Conservation (phyloP, 805 yeast species). For the Ogataea minuta region DNA sequence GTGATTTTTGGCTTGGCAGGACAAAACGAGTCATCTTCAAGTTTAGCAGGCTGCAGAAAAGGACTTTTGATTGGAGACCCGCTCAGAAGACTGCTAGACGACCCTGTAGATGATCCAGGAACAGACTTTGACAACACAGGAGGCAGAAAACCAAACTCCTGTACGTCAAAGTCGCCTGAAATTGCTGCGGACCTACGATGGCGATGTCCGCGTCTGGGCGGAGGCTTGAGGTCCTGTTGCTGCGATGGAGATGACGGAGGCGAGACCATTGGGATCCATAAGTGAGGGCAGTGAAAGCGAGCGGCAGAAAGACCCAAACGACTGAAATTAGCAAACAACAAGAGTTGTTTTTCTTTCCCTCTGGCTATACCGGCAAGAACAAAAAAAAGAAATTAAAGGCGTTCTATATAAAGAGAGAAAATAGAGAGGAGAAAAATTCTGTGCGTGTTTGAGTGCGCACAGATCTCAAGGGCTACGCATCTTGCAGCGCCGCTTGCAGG, state of each 20-base stretch:
- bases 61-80: conserved; percentile 25
- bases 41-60: neutral
- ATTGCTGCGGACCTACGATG: conserved; percentile 87
- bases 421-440: conserved; percentile 1
- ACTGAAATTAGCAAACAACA: conserved; percentile 1
- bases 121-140: conserved; percentile 20
- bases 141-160: conserved; percentile 23
- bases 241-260: conserved; percentile 13
- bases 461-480: too few species aligned
- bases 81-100: conserved; percentile 24
- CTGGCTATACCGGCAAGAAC: neutral
- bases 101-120: conserved; percentile 23
- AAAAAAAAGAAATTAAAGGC: conserved; percentile 3
- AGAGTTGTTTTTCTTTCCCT: conserved; percentile 7
- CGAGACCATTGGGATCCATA: conserved; percentile 10
- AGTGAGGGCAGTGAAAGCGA: conserved; percentile 5
- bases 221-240: conserved; percentile 28
- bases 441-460: neutral
- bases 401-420: neutral
- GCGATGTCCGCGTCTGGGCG: conserved; percentile 55
- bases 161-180: conserved; percentile 74
- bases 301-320: conserved; percentile 2
- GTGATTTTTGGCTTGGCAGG: neutral
- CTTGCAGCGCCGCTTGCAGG: too few species aligned
- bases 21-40: conserved; percentile 3